Base-by-base conservation (phyloP, 495 filamentous ascomycete genomes). In the Penicillium daleae region DNA sequence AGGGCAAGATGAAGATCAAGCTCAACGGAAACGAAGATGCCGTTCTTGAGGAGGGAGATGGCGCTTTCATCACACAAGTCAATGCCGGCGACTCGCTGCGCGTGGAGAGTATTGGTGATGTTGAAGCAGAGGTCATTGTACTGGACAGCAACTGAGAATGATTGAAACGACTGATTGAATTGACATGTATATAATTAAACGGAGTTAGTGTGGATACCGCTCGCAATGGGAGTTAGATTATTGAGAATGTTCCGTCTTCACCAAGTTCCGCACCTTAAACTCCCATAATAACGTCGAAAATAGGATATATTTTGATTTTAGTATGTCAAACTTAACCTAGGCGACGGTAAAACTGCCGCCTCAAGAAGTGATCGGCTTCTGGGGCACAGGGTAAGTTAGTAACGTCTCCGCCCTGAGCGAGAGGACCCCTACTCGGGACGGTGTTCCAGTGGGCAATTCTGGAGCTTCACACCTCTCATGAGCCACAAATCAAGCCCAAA, bases 1-100 rank as follows among this genome's bases (percentile, higher is more conserved):
- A 80, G 24, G 89, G 88, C n/a, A 86, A 82, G 61, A 82, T 89
- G 12, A 90, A 83, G 78, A 78, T 93, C 33, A 80, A 84, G 62
- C 52, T 92, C 37, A 85, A 82, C 66, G 83, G 82, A 6, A 75
- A 83, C 59, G 87, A 92, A 21, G 85, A 89, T 66, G 76, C 77
- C 22, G 77, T 89, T 31, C 65, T 93, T 0, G 72, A 74, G 0
- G 90, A 92, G 74, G 90, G 90, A 2, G 91, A 95, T 75, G 89
- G 90, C 19, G 89, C 88, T 8, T 93, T 89, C 78, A 77, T 93
- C 13, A 72, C 70, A 9, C 61, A 71, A 24, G 79, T 83, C 2
- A 78, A 83, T 71, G 83, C 78, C 17, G 88, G 87, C 0, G 88
- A 90, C 70, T 78, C 76, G 57, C 67, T 90, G 26, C 70, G 69